These are phyloP conservation scores for Berkeleyomyces basicola DNA, from an alignment of 2,329 filamentous ascomycete genomes.

Conservation along the genomic window DNA sequence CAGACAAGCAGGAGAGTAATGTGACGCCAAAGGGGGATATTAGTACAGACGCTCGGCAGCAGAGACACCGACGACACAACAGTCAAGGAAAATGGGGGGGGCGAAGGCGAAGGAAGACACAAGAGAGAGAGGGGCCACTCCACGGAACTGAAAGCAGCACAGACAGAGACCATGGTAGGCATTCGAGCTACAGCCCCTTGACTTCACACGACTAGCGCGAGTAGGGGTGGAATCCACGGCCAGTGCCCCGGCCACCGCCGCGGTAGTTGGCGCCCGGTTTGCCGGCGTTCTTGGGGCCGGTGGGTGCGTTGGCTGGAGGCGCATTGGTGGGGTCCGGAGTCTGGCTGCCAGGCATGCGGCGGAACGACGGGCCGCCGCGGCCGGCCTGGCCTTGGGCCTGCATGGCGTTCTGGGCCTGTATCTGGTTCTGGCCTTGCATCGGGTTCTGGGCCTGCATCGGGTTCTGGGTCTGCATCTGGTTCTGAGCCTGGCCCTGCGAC, in stretches of 20 bases:
- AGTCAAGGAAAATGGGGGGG: background rate
- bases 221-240: constrained; percentile 67
- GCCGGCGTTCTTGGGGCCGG: constrained; percentile 88
- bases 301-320: constrained; percentile 51
- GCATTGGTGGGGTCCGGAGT: constrained; percentile 30
- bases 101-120: background rate
- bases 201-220: constrained; percentile 17
- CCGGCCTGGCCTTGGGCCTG: constrained; percentile 21
- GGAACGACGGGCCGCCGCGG: constrained; percentile 13
- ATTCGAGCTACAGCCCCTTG: background rate
- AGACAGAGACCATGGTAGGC: background rate
- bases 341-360: constrained; percentile 23
- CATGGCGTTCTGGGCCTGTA: background rate
- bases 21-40: background rate
- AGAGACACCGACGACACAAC: background rate
- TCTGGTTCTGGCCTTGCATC: constrained; percentile 23
- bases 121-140: background rate
- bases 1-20: background rate
- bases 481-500: constrained; percentile 33
- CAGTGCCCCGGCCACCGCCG: constrained; percentile 50
- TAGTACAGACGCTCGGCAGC: background rate
- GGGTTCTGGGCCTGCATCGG: constrained; percentile 16
- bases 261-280: constrained; percentile 86
- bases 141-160: background rate
- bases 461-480: background rate